Conservation (phyloP, 345 rosid genomes). For the Ceriops tagal region DNA sequence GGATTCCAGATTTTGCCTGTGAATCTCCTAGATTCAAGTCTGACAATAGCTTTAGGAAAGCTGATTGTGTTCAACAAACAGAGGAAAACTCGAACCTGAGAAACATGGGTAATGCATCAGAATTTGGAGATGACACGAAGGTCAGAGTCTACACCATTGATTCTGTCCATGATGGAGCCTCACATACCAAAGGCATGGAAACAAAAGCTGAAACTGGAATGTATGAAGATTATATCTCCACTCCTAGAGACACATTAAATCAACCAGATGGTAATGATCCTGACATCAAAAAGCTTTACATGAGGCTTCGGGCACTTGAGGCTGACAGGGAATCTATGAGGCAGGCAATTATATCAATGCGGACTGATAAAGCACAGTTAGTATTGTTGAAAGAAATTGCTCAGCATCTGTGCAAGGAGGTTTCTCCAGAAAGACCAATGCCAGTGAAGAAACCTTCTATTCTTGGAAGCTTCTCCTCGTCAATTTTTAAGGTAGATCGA, state of each 20-base stretch:
- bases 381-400: conserved; percentile 90
- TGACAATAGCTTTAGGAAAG: conserved; percentile 45
- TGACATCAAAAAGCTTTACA: conserved; percentile 73
- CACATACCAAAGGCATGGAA: conserved; percentile 30
- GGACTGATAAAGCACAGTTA: conserved; percentile 85
- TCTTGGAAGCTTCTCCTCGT: conserved; percentile 41
- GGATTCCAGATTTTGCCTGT: conserved; percentile 32
- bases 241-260: conserved; percentile 42
- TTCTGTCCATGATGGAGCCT: conserved; percentile 53
- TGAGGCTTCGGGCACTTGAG: conserved; percentile 91
- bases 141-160: conserved; percentile 93
- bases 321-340: conserved; percentile 98
- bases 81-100: conserved; percentile 40
- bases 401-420: conserved; percentile 79
- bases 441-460: conserved; percentile 48
- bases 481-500: conserved; percentile 71
- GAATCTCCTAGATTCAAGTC: conserved; percentile 55
- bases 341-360: conserved; percentile 82
- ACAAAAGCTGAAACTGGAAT: conserved; percentile 46
- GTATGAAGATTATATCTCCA: conserved; percentile 40
- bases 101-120: conserved; percentile 49
- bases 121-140: conserved; percentile 56
- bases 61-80: conserved; percentile 35
- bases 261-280: conserved; percentile 62
- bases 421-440: conserved; percentile 50